Percentiles rank a stretch among this genome's conserved stretches.
Evolutionary conservation across 108 stramenopile species (phyloP).

Genomic region (Phaeodactylum tricornutum): DNA sequence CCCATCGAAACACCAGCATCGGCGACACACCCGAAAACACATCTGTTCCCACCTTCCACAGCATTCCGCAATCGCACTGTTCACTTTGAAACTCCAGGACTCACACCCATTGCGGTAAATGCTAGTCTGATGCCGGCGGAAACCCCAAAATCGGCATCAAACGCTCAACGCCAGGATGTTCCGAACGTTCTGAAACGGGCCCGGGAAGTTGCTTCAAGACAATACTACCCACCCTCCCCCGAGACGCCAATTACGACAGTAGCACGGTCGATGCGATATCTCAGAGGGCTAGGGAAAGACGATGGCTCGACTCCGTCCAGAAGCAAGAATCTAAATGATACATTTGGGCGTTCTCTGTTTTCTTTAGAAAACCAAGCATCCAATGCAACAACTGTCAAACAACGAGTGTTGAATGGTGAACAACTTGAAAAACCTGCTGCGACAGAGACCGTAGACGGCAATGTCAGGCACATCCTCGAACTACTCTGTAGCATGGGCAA

Average conservation of each 20-base stretch:
- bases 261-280: constrained; percentile 1
- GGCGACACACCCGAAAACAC: neutral
- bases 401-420: no score
- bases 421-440: no score
- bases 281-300: constrained; percentile 4
- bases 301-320: no score
- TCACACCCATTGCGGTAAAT: constrained; percentile 41
- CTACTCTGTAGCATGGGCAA: constrained; percentile 14
- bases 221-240: constrained; percentile 46
- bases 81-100: constrained; percentile 44
- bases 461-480: no score
- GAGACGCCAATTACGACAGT: constrained; percentile 21
- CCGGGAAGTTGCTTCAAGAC: constrained; percentile 34
- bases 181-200: constrained; percentile 23
- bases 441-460: no score
- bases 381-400: no score
- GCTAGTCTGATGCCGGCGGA: neutral
- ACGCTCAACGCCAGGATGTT: no score
- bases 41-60: neutral
- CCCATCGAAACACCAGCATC: constrained; percentile 1
- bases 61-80: constrained; percentile 9
- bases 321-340: no score
- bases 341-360: no score
- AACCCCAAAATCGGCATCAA: no score
- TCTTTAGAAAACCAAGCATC: no score